These are phyloP conservation scores for Rhododendron kiyosumense DNA, from an alignment of 148 eudicot genomes.

Conservation along the genomic window DNA sequence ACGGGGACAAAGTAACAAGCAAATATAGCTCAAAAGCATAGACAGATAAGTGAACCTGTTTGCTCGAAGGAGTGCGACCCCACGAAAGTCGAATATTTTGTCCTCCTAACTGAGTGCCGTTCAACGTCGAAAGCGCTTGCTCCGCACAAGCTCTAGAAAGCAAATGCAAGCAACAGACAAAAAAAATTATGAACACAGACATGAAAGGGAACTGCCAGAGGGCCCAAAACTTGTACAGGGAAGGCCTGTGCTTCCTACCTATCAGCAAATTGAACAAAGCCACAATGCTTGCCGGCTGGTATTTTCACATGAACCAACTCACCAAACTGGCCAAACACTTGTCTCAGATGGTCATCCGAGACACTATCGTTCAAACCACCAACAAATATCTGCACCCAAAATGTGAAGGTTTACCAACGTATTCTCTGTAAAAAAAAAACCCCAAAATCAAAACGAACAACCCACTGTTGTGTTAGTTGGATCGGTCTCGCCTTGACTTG, in stretches of 20 bases:
- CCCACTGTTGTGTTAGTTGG: constrained; percentile 97
- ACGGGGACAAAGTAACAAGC: background rate
- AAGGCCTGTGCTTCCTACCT: constrained; percentile 40
- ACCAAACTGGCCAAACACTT: constrained; percentile 75
- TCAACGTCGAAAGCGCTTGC: constrained; percentile 65
- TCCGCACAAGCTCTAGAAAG: constrained; percentile 67
- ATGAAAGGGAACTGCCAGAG: background rate
- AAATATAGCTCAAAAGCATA: background rate
- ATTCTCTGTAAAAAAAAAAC: background rate
- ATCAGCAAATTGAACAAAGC: constrained; percentile 83
- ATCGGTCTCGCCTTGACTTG: constrained; percentile 82
- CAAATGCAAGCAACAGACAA: constrained; percentile 8
- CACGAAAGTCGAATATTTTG: constrained; percentile 86
- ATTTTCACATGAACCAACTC: constrained; percentile 92
- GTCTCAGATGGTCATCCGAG: constrained; percentile 71
- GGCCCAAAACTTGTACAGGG: background rate
- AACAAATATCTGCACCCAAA: constrained; percentile 75
- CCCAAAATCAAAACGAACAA: constrained; percentile 26
- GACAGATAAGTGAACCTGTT: constrained; percentile 48
- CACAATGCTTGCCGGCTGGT: constrained; percentile 91
- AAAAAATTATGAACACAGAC: background rate
- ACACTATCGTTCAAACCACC: constrained; percentile 92
- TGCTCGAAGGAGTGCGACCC: constrained; percentile 90
- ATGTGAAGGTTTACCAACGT: constrained; percentile 16
- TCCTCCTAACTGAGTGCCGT: constrained; percentile 78